A percentile compares a stretch with the other conserved stretches of the same genome.
phyloP scores from a whole-genome alignment of 768 basidiomycete genomes.

The Mycena maculata region DNA sequence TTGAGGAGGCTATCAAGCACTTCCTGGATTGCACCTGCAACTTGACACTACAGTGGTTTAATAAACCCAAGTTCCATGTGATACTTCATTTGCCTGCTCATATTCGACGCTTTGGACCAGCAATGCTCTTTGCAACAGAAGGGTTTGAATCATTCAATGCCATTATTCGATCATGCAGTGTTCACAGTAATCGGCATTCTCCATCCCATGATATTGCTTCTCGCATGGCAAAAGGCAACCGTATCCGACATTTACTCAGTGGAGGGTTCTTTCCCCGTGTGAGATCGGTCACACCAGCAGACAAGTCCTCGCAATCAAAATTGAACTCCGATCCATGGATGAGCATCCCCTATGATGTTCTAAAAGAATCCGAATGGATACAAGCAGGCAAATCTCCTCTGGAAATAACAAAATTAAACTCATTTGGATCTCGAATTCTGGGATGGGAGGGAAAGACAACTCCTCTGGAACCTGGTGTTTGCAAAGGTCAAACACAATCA shows the following conservation, averaged over 20 bases:
- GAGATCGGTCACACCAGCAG: neutral
- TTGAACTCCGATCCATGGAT: neutral
- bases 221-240: constrained; percentile 32
- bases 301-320: neutral
- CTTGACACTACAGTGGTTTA: constrained; percentile 50
- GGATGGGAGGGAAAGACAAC: neutral
- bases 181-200: constrained; percentile 46
- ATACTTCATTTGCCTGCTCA: constrained; percentile 51
- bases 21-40: constrained; percentile 47
- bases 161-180: constrained; percentile 37
- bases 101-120: constrained; percentile 54
- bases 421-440: neutral
- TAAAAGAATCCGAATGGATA: neutral
- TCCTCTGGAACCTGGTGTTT: neutral
- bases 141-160: constrained; percentile 55
- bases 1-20: constrained; percentile 45
- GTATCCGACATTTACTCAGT: constrained; percentile 36
- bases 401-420: neutral
- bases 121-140: constrained; percentile 57
- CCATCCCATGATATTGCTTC: constrained; percentile 40
- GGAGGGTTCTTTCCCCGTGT: constrained; percentile 26
- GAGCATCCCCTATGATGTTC: neutral
- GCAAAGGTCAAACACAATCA: neutral
- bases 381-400: neutral
- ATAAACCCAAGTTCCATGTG: constrained; percentile 59